Conservation (phyloP, 1,139 yeast species). For the Wickerhamomyces sp. region DNA sequence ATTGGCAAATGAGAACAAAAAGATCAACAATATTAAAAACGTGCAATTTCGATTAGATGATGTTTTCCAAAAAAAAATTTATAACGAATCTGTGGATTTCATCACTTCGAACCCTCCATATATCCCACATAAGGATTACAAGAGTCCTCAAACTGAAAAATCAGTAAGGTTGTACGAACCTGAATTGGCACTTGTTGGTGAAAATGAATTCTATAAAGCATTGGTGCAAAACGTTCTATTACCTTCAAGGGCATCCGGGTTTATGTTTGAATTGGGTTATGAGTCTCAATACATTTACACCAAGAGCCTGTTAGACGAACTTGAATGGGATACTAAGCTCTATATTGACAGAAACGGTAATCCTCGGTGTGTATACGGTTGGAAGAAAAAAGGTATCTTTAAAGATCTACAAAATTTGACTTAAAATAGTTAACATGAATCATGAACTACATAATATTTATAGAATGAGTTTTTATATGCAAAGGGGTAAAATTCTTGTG, state of each 20-base stretch:
- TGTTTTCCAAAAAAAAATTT: slow-evolving; percentile 15
- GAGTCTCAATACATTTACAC: slow-evolving; percentile 24
- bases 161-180: slow-evolving; percentile 80
- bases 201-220: slow-evolving; percentile 61
- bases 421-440: too few relatives aligned
- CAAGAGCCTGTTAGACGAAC: slow-evolving; percentile 6
- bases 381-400: slow-evolving; percentile 15
- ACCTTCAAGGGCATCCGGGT: slow-evolving; percentile 34
- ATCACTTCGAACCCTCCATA: slow-evolving; percentile 90
- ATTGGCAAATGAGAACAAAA: slow-evolving; percentile 44
- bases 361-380: slow-evolving; percentile 29
- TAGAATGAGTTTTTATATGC: too few relatives aligned
- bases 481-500: too few relatives aligned
- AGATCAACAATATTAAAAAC: slow-evolving; percentile 1
- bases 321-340: slow-evolving; percentile 23
- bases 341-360: slow-evolving; percentile 27
- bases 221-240: slow-evolving; percentile 41
- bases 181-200: slow-evolving; percentile 67
- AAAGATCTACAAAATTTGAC: background rate
- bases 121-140: slow-evolving; percentile 47
- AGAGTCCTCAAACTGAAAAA: slow-evolving; percentile 33
- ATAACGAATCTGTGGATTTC: slow-evolving; percentile 33
- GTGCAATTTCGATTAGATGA: slow-evolving; percentile 18
- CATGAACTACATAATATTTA: too few relatives aligned
- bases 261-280: slow-evolving; percentile 39